phyloP scores from a whole-genome alignment of 805 yeast species.

The Suhomyces sp. region DNA sequence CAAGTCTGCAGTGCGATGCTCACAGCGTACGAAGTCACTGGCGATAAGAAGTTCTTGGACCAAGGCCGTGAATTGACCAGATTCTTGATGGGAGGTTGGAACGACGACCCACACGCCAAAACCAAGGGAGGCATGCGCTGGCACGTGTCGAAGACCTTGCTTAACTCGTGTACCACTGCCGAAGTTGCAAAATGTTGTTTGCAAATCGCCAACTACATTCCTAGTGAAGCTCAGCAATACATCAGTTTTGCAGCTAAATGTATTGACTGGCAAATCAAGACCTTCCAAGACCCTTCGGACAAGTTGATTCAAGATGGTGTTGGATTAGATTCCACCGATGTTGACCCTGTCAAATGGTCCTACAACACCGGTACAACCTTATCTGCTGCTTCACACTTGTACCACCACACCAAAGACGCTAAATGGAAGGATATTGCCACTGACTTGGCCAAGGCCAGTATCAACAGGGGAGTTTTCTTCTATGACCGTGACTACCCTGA shows the following conservation, averaged over 20 bases:
- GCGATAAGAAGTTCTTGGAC: conserved; percentile 51
- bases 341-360: conserved; percentile 58
- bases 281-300: conserved; percentile 53
- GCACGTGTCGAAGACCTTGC: conserved; percentile 60
- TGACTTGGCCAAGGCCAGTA: conserved; percentile 57
- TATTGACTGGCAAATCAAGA: conserved; percentile 55
- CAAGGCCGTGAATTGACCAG: conserved; percentile 57
- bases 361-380: conserved; percentile 69
- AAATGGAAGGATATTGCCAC: conserved; percentile 50
- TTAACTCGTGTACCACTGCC: conserved; percentile 66
- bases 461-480: conserved; percentile 53
- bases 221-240: conserved; percentile 46
- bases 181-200: conserved; percentile 65
- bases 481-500: conserved; percentile 63
- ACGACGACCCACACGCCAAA: conserved; percentile 39
- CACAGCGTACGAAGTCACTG: conserved; percentile 68
- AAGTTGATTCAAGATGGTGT: conserved; percentile 62
- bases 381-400: conserved; percentile 52
- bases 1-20: conserved; percentile 66
- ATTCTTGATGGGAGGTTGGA: conserved; percentile 67
- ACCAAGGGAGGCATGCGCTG: conserved; percentile 64
- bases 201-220: conserved; percentile 53
- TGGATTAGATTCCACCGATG: conserved; percentile 42
- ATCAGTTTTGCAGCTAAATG: conserved; percentile 60
- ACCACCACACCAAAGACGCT: conserved; percentile 48